Conservation (phyloP, 441 rosid species). For the Mallotus repandus region DNA sequence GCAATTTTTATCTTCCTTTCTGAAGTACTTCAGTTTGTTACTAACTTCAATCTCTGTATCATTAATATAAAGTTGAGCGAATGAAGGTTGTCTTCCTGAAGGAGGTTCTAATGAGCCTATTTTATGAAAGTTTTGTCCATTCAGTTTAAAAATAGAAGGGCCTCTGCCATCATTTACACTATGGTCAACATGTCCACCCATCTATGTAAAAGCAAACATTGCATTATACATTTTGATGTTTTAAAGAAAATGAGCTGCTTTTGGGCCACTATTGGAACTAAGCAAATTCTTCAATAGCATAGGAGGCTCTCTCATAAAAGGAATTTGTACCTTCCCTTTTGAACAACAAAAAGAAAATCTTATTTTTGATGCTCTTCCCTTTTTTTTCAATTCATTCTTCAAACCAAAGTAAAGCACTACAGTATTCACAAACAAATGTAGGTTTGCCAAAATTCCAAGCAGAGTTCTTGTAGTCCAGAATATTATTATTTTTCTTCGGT, state of each 20-base stretch:
- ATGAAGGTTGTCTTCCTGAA: not conserved
- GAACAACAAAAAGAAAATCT: not conserved
- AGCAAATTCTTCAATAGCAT: not conserved
- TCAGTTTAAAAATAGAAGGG: not conserved
- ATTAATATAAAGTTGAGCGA: not conserved
- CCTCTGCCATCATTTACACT: not conserved
- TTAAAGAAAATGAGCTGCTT: not conserved
- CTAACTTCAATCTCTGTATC: not conserved
- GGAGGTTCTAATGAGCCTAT: not conserved
- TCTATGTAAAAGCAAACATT: conserved; percentile 7
- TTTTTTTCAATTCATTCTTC: not conserved
- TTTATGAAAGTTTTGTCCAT: not conserved
- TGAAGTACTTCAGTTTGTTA: not conserved
- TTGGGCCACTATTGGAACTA: not conserved
- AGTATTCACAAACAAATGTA: not conserved
- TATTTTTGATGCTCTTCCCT: not conserved
- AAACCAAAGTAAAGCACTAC: not conserved
- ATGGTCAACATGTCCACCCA: not conserved
- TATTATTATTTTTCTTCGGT: no score
- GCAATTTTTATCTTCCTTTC: not conserved
- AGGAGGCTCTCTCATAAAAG: not conserved
- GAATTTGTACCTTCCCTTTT: not conserved
- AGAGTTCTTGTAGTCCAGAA: not conserved
- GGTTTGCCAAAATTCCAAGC: not conserved
- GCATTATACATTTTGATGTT: not conserved